Evolutionary conservation across 257 asterid species (phyloP).

Genomic region (Solanum tarijense): DNA sequence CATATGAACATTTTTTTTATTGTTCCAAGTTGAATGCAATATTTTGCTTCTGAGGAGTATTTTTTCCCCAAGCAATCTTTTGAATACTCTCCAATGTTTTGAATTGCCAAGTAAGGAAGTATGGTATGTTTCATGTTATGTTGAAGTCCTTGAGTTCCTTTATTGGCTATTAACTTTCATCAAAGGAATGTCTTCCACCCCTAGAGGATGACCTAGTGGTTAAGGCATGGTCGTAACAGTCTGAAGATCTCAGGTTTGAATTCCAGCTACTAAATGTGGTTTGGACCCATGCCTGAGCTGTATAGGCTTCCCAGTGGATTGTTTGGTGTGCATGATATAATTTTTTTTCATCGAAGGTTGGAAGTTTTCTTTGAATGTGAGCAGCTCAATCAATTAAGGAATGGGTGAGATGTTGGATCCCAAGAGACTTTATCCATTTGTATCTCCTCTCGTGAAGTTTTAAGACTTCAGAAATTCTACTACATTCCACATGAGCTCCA

Average conservation of each 20-base stretch:
- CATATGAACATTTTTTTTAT: neutral
- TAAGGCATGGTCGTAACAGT: neutral
- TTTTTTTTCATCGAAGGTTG: neutral
- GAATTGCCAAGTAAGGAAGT: neutral
- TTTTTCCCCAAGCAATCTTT: neutral
- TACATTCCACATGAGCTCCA: neutral
- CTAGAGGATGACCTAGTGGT: neutral
- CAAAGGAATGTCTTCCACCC: neutral
- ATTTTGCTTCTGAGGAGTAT: neutral
- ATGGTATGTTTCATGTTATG: neutral
- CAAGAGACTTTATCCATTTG: neutral
- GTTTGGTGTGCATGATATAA: neutral
- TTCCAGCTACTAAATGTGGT: neutral
- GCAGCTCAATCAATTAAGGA: neutral
- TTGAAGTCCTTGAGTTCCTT: neutral
- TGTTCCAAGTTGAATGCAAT: neutral
- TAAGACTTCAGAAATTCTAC: neutral
- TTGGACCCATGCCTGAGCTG: neutral
- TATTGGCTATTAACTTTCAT: neutral
- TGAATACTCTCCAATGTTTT: neutral
- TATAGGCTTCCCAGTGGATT: neutral
- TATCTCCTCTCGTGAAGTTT: neutral
- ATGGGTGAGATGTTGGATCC: neutral
- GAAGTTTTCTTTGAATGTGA: neutral
- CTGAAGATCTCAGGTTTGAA: neutral